Base-by-base conservation (phyloP, 257 asterid genomes). In the Linaria vulgaris region DNA sequence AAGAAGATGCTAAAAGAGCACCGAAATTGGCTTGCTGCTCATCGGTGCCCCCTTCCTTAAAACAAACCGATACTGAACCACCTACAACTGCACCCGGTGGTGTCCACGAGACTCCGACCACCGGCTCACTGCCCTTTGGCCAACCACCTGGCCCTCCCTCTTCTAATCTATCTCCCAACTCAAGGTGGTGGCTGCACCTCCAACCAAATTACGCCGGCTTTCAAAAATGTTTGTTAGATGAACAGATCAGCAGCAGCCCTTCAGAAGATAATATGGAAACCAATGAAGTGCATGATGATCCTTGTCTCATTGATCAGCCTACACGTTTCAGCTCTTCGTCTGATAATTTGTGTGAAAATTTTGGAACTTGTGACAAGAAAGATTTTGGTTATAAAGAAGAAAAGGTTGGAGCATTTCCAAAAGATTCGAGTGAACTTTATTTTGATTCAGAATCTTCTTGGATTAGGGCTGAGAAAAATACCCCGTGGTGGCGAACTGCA, bases 1-100 rank as follows among this genome's bases (percentile, higher is more conserved):
- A 90, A 71, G 96, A 90, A 76, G 97, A 90, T 72, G 97, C 97
- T 38, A 87, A 87, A 76, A 65, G 94, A 76, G 96, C 98, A 72
- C 98, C 98, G 2, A 91, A 79, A 68, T 80, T 91, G 72, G 95
- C 97, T 58, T 88, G 84, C 72, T 86, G 83, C 74, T 78, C 97
- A 11, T 76, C 96, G 1, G 49, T 71, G 20, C 72, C 88, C 23
- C 80, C 86, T 30, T 61, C 82, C 4, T 57, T 56, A 19, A 79
- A 74, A 61, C 83, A 79, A 38, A 66, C 71, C 38, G 91, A 79
- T 30, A 16, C 75, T 1, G 90, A 45, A 45, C 79, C 85, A 45
- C 79, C 85, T 1, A 24, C 76, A n/a, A 63, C 17, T 47, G 57
- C 78, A 1, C 57, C 74, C 54, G 69, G 56, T 63, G 67, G 69